phyloP scores from a whole-genome alignment of 2,329 filamentous ascomycete genomes.

The Lasiodiplodia sp. region DNA sequence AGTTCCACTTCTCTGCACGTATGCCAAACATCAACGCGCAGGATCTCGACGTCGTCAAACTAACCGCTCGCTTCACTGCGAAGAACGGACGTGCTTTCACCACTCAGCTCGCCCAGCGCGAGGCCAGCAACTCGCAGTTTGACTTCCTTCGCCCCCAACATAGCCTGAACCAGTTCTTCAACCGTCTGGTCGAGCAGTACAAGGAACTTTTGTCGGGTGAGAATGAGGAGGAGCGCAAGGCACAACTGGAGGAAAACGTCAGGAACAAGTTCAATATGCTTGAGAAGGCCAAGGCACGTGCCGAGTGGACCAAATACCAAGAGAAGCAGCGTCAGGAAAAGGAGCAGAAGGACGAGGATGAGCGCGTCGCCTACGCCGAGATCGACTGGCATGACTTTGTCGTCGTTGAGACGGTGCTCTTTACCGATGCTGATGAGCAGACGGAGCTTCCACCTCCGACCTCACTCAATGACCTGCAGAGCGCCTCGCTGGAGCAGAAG shows the following conservation, averaged over 20 bases:
- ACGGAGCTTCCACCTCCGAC: constrained; percentile 87
- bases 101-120: constrained; percentile 86
- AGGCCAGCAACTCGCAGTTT: constrained; percentile 91
- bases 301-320: constrained; percentile 85
- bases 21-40: constrained; percentile 98
- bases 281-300: constrained; percentile 80
- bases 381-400: constrained; percentile 99
- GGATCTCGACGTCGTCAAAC: constrained; percentile 75
- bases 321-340: constrained; percentile 87
- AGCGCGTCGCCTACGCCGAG: constrained; percentile 77
- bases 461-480: constrained; percentile 88
- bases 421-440: constrained; percentile 87
- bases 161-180: constrained; percentile 95
- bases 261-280: constrained; percentile 82
- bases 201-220: constrained; percentile 76
- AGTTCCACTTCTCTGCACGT: constrained; percentile 91
- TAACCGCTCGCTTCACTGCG: constrained; percentile 91
- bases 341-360: constrained; percentile 84
- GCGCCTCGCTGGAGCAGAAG: constrained; percentile 92
- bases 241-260: constrained; percentile 75
- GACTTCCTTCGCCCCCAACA: constrained; percentile 96
- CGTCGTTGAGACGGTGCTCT: constrained; percentile 92
- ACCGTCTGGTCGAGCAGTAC: constrained; percentile 91
- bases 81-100: constrained; percentile 93
- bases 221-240: constrained; percentile 74